Conservation (phyloP, 2,329 filamentous ascomycete genomes). For the Penicillium sp. region DNA sequence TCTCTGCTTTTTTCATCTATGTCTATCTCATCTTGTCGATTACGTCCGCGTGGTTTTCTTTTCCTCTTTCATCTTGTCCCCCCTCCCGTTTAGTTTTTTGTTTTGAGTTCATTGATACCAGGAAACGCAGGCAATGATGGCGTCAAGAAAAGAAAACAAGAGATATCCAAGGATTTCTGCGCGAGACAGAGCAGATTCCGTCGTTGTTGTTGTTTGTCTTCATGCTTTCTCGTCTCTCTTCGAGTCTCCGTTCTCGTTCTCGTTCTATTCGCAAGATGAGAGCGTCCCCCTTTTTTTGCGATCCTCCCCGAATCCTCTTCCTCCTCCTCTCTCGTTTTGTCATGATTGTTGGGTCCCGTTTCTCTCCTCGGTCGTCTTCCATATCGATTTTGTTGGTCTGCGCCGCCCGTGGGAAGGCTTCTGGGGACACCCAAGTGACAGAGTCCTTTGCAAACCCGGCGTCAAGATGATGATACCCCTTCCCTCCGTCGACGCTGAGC, state of each 20-base stretch:
- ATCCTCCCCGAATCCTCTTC: not conserved
- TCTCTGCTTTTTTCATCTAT: constrained; percentile 21
- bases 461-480: constrained; percentile 4
- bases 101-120: constrained; percentile 23
- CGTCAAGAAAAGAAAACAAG: constrained; percentile 26
- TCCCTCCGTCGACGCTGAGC: not conserved
- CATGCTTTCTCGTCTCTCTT: constrained; percentile 7
- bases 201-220: constrained; percentile 7
- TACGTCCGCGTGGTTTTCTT: not conserved
- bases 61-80: constrained; percentile 2
- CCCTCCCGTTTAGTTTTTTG: constrained; percentile 8
- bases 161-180: constrained; percentile 24
- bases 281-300: not conserved
- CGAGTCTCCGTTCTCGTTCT: not conserved
- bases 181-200: constrained; percentile 16
- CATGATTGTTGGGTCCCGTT: not conserved
- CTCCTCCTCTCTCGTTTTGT: not conserved
- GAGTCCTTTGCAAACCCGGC: constrained; percentile 3
- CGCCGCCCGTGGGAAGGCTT: constrained; percentile 1
- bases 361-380: not conserved
- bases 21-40: not conserved
- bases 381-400: not conserved
- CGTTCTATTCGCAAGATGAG: not conserved
- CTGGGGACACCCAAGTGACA: not conserved
- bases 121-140: constrained; percentile 27